Conservation (phyloP, 768 basidiomycete species). For the Boletus rubescentipes region DNA sequence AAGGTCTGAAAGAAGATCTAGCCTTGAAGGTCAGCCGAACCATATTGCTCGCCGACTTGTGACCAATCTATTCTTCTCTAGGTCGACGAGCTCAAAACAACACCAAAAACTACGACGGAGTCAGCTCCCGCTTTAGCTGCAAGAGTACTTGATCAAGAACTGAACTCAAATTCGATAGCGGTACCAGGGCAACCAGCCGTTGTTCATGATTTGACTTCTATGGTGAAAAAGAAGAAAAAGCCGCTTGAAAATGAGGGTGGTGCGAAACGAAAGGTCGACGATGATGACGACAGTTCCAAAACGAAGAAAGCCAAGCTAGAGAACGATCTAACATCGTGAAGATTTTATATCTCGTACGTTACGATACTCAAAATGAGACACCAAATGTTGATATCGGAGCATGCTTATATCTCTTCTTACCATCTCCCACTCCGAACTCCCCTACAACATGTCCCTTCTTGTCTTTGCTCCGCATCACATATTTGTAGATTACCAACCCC, state of each 20-base stretch:
- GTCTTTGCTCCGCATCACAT: conserved; percentile 78
- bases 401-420: conserved; percentile 76
- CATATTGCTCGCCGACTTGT: background rate
- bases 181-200: conserved; percentile 36
- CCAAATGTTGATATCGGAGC: conserved; percentile 19
- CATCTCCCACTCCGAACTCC: conserved; percentile 74
- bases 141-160: conserved; percentile 67
- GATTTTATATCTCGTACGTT: background rate
- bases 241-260: conserved; percentile 37
- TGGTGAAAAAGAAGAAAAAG: conserved; percentile 85
- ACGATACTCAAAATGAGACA: conserved; percentile 24
- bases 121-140: conserved; percentile 73
- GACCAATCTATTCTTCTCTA: conserved; percentile 29
- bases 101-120: conserved; percentile 58
- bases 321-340: conserved; percentile 23
- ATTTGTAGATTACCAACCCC: conserved; percentile 95
- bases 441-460: conserved; percentile 78
- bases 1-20: conserved; percentile 75
- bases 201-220: conserved; percentile 81
- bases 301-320: conserved; percentile 68
- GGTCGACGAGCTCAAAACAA: conserved; percentile 89
- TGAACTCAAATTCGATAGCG: conserved; percentile 47
- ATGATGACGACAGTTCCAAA: conserved; percentile 44
- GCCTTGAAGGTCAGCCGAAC: conserved; percentile 65
- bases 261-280: conserved; percentile 72